Conservation (phyloP, 352 stramenopile genomes). For the Globisporangium echinulatum region DNA sequence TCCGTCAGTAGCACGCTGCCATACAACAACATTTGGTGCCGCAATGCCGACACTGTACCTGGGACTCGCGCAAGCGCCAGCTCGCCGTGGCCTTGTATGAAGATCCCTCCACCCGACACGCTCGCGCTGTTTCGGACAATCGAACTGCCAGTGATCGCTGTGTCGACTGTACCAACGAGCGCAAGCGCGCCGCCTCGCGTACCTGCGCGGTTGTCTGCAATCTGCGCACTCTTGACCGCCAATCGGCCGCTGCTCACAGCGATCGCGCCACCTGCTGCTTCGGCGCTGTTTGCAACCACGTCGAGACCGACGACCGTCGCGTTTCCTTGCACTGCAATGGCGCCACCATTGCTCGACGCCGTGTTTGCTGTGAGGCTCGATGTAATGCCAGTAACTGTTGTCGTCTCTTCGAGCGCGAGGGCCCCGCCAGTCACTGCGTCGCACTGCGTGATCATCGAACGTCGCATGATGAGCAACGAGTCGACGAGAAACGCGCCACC, state of each 20-base stretch:
- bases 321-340: neutral
- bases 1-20: too few relatives aligned
- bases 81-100: slow-evolving; percentile 1
- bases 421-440: slow-evolving; percentile 5
- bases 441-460: slow-evolving; percentile 10
- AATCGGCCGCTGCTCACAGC: neutral
- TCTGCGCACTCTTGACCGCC: neutral
- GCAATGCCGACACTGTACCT: neutral
- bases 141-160: neutral
- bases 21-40: neutral
- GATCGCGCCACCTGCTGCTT: slow-evolving; percentile 2
- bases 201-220: slow-evolving; percentile 2
- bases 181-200: slow-evolving; percentile 5
- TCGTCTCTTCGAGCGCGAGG: neutral
- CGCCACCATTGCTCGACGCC: slow-evolving; percentile 7
- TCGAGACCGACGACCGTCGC: neutral
- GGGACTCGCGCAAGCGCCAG: neutral
- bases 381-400: slow-evolving; percentile 6
- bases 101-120: slow-evolving; percentile 4
- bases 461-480: slow-evolving; percentile 4
- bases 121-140: slow-evolving; percentile 3
- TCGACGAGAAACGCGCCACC: slow-evolving; percentile 19
- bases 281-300: slow-evolving; percentile 2
- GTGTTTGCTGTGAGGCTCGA: slow-evolving; percentile 9
- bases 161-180: neutral